Percentiles rank a stretch among this genome's conserved stretches.
These are phyloP conservation scores for Benincasa hispida DNA, from an alignment of 306 rosid genomes.

Conservation along the genomic window DNA sequence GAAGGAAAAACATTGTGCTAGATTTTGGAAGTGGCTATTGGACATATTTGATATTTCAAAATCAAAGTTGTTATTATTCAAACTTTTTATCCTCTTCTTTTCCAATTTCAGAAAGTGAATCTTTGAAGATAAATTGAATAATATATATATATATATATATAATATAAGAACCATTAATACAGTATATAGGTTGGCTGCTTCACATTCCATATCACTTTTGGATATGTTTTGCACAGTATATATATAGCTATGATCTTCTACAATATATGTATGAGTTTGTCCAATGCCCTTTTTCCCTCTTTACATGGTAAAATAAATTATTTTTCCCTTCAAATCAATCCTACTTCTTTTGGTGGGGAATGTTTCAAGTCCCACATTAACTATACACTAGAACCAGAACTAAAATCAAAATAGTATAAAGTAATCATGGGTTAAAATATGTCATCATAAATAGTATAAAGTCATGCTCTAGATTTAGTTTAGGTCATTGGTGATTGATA, in stretches of 20 bases:
- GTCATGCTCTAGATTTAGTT: background rate
- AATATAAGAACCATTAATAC: background rate
- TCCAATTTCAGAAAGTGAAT: background rate
- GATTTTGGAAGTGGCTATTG: background rate
- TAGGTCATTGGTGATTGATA: no score
- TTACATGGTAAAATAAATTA: background rate
- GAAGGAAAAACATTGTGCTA: background rate
- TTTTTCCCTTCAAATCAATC: background rate
- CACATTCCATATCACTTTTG: background rate
- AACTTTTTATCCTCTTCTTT: background rate
- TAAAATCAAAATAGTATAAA: no score
- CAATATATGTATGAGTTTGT: background rate
- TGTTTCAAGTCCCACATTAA: background rate
- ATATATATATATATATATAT: no score
- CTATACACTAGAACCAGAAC: background rate
- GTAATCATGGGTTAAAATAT: background rate
- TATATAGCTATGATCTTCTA: background rate
- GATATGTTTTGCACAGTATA: background rate
- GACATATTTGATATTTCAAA: background rate
- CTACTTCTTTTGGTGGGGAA: background rate
- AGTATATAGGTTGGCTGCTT: background rate
- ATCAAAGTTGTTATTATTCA: background rate
- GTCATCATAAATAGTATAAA: background rate
- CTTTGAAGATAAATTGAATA: background rate
- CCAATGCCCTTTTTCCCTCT: background rate